Evolutionary conservation across 2,329 filamentous ascomycete species (phyloP).

Genomic region (Botrytis squamosa): DNA sequence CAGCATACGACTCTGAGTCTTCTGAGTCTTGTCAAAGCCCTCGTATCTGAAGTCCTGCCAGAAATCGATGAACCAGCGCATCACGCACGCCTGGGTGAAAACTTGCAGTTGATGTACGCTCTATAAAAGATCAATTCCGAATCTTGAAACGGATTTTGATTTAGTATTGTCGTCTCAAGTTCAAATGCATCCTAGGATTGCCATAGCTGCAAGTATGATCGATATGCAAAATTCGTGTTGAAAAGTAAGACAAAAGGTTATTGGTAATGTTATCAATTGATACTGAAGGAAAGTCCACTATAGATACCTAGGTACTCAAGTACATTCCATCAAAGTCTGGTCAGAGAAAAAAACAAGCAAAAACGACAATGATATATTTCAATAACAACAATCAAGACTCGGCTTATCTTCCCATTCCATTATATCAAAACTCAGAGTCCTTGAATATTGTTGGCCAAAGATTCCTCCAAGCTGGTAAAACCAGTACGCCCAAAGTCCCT

Average conservation of each 20-base stretch:
- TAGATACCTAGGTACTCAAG: not conserved
- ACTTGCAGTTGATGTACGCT: too few species aligned
- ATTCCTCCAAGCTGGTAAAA: constrained; percentile 17
- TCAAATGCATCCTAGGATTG: not conserved
- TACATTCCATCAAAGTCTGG: not conserved
- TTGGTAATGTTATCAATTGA: not conserved
- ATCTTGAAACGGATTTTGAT: not conserved
- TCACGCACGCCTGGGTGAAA: too few species aligned
- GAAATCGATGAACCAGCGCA: not conserved
- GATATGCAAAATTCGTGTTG: not conserved
- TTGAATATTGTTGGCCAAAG: constrained; percentile 16
- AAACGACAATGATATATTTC: not conserved
- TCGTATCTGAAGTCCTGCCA: not conserved
- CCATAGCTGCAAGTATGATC: not conserved
- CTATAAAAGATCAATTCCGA: too few species aligned
- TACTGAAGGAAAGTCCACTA: not conserved
- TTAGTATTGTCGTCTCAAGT: not conserved
- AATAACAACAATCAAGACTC: not conserved
- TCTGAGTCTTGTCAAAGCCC: too few species aligned
- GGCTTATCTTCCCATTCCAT: not conserved
- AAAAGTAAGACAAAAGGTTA: not conserved
- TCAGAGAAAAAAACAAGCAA: not conserved
- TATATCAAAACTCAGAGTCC: not conserved
- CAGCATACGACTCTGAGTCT: too few species aligned
- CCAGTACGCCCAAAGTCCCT: constrained; percentile 21